These are phyloP conservation scores for Bryoglossum gracile DNA, from an alignment of 495 filamentous ascomycete species.

Conservation along the genomic window DNA sequence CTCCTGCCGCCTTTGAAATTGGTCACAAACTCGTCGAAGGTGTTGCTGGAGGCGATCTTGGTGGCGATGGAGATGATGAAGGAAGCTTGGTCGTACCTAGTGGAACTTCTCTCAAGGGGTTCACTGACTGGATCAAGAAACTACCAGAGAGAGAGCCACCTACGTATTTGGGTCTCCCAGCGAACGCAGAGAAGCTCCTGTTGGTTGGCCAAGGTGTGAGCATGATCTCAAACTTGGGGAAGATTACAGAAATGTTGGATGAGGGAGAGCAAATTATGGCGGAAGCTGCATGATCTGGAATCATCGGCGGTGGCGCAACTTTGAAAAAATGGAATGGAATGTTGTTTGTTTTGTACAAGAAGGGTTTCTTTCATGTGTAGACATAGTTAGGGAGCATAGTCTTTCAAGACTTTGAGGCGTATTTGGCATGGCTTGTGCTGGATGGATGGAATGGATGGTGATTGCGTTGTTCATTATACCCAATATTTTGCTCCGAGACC, in stretches of 20 bases:
- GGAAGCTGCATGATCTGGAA: conserved; percentile 47
- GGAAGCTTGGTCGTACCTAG: conserved; percentile 66
- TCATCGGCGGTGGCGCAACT: no score
- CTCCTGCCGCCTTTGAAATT: conserved; percentile 80
- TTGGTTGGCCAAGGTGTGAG: conserved; percentile 81
- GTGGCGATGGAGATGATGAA: conserved; percentile 36
- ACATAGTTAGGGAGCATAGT: conserved; percentile 14
- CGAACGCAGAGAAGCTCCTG: conserved; percentile 93
- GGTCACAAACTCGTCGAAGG: conserved; percentile 79
- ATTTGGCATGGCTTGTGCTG: conserved; percentile 12
- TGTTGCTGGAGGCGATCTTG: conserved; percentile 27
- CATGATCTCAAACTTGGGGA: conserved; percentile 76
- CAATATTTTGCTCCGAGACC: conserved; percentile 15
- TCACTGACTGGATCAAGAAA: conserved; percentile 83
- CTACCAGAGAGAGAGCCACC: conserved; percentile 94
- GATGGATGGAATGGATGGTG: conserved; percentile 7
- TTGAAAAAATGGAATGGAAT: no score
- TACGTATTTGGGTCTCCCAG: conserved; percentile 90
- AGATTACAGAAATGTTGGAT: conserved; percentile 78
- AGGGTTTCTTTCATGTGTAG: background rate
- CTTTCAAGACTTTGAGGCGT: no score
- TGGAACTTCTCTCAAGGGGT: conserved; percentile 75
- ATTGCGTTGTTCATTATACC: conserved; percentile 16
- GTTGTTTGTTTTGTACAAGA: conserved; percentile 15
- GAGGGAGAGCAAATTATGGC: conserved; percentile 89